Evolutionary conservation across 2,329 filamentous ascomycete species (phyloP), one percentile per base, ranked within the genome.

Genomic region (Penicillium brasilianum): DNA sequence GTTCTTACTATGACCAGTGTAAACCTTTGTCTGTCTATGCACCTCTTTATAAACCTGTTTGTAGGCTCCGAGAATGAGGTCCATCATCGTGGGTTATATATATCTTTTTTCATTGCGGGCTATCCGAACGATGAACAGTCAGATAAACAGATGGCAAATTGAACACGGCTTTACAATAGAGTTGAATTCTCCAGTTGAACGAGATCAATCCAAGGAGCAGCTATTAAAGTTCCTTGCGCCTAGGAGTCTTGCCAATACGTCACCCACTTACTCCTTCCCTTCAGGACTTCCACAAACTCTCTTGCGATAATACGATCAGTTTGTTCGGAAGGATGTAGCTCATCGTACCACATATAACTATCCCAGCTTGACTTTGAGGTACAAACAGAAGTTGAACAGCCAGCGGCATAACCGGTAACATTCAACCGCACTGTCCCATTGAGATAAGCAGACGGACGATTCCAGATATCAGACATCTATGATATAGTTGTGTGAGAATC

Each of bases 401-500:
- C 48, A 11, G 30, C 48, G 10, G 48, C 48, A 34, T 32, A 30
- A 2, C 48, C 48, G 4, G 25, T 50, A 18, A 50, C 30, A 32
- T 50, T 50, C 28, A 50, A 28, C 13, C 28, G 48, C 16, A 32
- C 30, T 10, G 48, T 32, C 4, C 48, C 48, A 34, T 50, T 50
- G 6, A 50, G 48, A 18, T 50, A 50, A 10, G 3, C 18, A 9
- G 48, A 50, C 16, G 48, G 48, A 10, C 25, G 14, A n/a, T 50
- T 20, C 48, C 48, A 50, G 30, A 50, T 32, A 32, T 50, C 48
- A n/a, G 48, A 50, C 48, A 50, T 30, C 48, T 50, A 41, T 28
- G 25, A 50, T 9, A 9, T 28, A 13, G 22, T 6, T 36, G 16
- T 11, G 4, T n/a, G 28, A 34, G 28, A n/a, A 9, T 28, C 14